Conservation (phyloP, 2,329 filamentous ascomycete genomes). For the Emericellopsis cladophorae region DNA sequence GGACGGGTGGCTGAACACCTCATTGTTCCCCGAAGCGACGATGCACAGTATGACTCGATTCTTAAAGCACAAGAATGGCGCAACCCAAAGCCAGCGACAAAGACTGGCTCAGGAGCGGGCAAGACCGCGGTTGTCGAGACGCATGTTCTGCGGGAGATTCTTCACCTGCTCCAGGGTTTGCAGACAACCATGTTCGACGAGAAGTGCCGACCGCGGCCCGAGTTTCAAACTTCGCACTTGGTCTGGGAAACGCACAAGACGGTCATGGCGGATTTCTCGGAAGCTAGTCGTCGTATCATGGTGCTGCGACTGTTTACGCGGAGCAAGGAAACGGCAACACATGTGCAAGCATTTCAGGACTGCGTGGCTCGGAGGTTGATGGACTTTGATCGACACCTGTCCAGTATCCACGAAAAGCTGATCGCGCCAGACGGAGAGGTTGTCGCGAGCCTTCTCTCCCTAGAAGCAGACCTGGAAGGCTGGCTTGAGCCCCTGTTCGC, state of each 20-base stretch:
- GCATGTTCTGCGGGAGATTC: constrained; percentile 59
- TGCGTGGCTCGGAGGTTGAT: constrained; percentile 44
- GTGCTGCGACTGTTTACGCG: constrained; percentile 31
- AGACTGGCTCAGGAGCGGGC: constrained; percentile 16
- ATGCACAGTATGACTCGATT: constrained; percentile 15
- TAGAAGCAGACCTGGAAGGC: constrained; percentile 44
- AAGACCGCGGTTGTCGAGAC: constrained; percentile 52
- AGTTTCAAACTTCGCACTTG: constrained; percentile 33
- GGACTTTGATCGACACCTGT: constrained; percentile 45
- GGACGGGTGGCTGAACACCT: constrained; percentile 16
- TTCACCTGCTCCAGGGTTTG: constrained; percentile 78
- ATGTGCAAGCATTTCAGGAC: constrained; percentile 60
- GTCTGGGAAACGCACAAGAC: constrained; percentile 37
- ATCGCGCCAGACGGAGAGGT: constrained; percentile 38
- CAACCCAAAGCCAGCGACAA: constrained; percentile 17
- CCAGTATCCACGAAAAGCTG: constrained; percentile 46
- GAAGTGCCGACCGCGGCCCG: constrained; percentile 22
- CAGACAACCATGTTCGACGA: constrained; percentile 57
- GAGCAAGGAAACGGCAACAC: constrained; percentile 34
- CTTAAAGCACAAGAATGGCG: constrained; percentile 22
- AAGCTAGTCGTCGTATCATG: constrained; percentile 30
- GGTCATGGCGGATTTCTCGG: constrained; percentile 31
- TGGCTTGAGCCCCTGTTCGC: constrained; percentile 42
- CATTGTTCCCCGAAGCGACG: constrained; percentile 20
- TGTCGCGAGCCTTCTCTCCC: constrained; percentile 49